phyloP scores from a whole-genome alignment of 2,329 filamentous ascomycete genomes.

The Talaromyces sp. region DNA sequence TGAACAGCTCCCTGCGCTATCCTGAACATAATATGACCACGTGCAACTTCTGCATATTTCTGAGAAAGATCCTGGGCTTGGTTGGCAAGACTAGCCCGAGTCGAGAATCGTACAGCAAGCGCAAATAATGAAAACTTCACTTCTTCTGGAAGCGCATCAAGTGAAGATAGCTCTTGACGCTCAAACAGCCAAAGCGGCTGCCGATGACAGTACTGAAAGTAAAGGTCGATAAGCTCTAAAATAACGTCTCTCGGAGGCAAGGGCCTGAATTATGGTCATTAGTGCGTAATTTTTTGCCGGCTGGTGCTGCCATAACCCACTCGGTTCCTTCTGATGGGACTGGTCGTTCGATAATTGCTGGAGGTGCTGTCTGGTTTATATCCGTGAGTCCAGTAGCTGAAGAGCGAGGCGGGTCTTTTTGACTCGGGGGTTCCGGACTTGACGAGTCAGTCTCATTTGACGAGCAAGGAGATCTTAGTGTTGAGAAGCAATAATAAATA shows the following conservation, averaged over 20 bases:
- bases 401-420: not conserved
- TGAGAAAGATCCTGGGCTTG: constrained; percentile 9
- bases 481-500: not conserved
- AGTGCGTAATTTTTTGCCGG: not conserved
- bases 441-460: not conserved
- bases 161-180: constrained; percentile 11
- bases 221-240: constrained; percentile 10
- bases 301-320: not conserved
- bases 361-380: not conserved
- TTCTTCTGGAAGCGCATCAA: constrained; percentile 13
- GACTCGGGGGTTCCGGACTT: not conserved
- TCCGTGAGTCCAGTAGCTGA: not conserved
- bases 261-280: not conserved
- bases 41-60: constrained; percentile 13
- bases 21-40: constrained; percentile 16
- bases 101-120: constrained; percentile 15
- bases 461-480: not conserved
- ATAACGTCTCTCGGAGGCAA: constrained; percentile 10
- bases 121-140: constrained; percentile 14
- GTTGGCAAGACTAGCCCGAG: constrained; percentile 9
- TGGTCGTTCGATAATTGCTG: not conserved
- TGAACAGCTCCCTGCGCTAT: constrained; percentile 15
- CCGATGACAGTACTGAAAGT: constrained; percentile 18
- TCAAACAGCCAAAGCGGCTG: constrained; percentile 21
- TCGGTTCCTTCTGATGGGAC: not conserved